A percentile compares a stretch with the other conserved stretches of the same genome.
Conservation (phyloP, 106 monocot species). For the Cymbidium sinense region DNA sequence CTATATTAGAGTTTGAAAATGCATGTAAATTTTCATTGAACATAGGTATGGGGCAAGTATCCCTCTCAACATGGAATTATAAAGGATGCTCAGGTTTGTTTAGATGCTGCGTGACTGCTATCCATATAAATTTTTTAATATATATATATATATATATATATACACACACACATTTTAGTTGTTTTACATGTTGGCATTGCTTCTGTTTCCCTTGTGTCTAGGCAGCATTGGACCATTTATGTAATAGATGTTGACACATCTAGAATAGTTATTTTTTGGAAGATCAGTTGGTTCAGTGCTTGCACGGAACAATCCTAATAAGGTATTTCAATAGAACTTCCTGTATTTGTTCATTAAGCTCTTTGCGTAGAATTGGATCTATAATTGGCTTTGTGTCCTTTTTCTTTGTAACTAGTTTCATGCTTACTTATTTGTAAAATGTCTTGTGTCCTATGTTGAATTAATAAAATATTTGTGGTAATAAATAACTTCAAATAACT, state of each 20-base stretch:
- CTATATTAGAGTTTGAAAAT: not conserved
- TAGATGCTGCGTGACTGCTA: not conserved
- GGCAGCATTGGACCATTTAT: slow-evolving; percentile 93
- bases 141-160: not conserved
- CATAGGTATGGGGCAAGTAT: slow-evolving; percentile 77
- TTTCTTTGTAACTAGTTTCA: not conserved
- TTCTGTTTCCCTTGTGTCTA: slow-evolving; percentile 19
- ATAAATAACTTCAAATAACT: not conserved
- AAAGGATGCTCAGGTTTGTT: slow-evolving; percentile 84
- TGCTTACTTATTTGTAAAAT: not conserved
- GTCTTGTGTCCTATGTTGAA: not conserved
- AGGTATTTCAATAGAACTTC: slow-evolving; percentile 34
- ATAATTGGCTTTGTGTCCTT: not conserved
- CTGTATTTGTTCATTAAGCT: not conserved
- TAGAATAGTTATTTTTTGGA: slow-evolving; percentile 91
- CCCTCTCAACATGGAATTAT: slow-evolving; percentile 86
- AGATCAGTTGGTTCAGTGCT: slow-evolving; percentile 94
- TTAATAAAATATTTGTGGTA: not conserved
- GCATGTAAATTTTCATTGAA: slow-evolving; percentile 3
- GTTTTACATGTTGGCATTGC: not conserved
- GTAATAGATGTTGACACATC: slow-evolving; percentile 86
- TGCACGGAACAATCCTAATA: slow-evolving; percentile 86
- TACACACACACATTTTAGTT: not conserved
- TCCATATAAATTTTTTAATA: not conserved
- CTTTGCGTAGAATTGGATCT: not conserved